Base-by-base conservation (phyloP, 352 stramenopile genomes). In the Phytophthora tubulina region DNA sequence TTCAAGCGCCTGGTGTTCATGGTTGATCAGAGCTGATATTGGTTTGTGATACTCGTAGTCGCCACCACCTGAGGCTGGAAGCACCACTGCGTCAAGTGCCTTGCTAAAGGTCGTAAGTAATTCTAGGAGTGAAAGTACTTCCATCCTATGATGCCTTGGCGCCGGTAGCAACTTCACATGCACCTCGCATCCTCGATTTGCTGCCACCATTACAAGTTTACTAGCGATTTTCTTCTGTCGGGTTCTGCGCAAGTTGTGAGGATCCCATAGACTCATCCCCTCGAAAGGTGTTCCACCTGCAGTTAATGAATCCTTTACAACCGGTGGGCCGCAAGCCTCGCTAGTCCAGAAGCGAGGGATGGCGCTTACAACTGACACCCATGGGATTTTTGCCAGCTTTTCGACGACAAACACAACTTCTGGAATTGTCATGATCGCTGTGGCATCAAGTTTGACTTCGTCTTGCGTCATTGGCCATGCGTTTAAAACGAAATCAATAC, bases 41-140 rank as follows among this genome's bases (percentile, higher is more conserved):
- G 78, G 78, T 11, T 79, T 79, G 15, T 48, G 63, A 49, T 83
- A 80, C n/a, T 77, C 65, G n/a, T 56, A 67, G 3, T 55, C 27
- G 36, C 33, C 32, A 44, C 8, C 21, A 0, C 8, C 8, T 10
- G 21, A 4, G 3, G 8, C 6, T n/a, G 41, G 49, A 0, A 56
- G 35, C 3, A 48, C 17, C 30, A 69, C 38, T 2, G 10, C 33
- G 4, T 71, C 65, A 0, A 74, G 46, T 35, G 36, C 53, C 3
- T 57, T 63, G 8, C 32, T 39, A 36, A 77, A 67, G 21, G 27
- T 2, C 32, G 52, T n/a, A 10, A 77, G 10, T 10, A 27, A 11
- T 21, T 77, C 58, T 15, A 77, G 58, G 3, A 67, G 7, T 35
- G 42, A 10, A 6, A 50, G 3, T 2, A 67, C 31, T 21, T 67